Conservation (phyloP, 371 early-diverging fungal species). For the Actinomucor elegans region DNA sequence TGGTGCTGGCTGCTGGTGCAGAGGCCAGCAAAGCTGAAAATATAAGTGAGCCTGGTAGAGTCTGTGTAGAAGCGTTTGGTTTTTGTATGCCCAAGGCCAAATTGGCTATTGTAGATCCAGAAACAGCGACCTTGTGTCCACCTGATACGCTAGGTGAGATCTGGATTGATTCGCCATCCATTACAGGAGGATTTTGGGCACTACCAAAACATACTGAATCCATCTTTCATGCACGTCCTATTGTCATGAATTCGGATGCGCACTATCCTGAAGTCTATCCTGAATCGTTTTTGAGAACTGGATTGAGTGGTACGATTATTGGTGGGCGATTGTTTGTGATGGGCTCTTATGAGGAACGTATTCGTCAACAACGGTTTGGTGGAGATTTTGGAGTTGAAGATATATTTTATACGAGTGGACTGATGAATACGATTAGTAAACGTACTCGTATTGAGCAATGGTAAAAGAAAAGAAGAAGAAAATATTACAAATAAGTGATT, state of each 20-base stretch:
- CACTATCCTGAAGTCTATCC: conserved; percentile 44
- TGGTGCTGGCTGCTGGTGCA: conserved; percentile 47
- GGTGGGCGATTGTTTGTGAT: conserved; percentile 68
- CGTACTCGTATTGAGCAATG: conserved; percentile 53
- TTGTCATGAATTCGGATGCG: conserved; percentile 48
- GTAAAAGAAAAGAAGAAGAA: conserved; percentile 27
- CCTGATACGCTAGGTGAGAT: conserved; percentile 77
- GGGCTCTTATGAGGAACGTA: conserved; percentile 72
- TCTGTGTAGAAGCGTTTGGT: conserved; percentile 45
- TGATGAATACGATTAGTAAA: conserved; percentile 50
- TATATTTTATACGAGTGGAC: conserved; percentile 48
- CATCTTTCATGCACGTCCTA: conserved; percentile 66
- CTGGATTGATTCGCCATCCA: conserved; percentile 71
- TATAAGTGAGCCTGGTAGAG: not conserved
- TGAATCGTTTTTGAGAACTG: conserved; percentile 69
- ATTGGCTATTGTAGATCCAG: conserved; percentile 77
- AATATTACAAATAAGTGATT: too few relatives aligned
- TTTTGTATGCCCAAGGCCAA: conserved; percentile 53
- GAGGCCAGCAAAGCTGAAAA: conserved; percentile 20
- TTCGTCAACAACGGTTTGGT: conserved; percentile 52
- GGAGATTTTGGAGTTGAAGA: conserved; percentile 45
- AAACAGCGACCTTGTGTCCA: conserved; percentile 68
- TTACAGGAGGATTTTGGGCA: conserved; percentile 75
- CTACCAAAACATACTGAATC: conserved; percentile 69
- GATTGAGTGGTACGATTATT: conserved; percentile 72